phyloP scores from a whole-genome alignment of 2,329 filamentous ascomycete genomes.

The Penicillium sp. region DNA sequence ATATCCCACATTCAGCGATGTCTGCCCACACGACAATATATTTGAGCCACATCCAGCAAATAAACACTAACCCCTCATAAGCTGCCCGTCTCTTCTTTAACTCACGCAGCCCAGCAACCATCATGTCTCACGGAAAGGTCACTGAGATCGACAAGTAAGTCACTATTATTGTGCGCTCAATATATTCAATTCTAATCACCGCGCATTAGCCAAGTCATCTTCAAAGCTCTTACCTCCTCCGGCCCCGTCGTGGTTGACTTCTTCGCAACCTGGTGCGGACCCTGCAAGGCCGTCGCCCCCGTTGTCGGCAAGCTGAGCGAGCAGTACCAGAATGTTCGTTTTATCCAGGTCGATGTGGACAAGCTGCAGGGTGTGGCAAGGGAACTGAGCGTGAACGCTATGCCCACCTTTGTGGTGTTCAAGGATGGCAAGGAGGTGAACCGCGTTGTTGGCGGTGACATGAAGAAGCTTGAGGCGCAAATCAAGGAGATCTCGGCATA shows the following conservation, averaged over 20 bases:
- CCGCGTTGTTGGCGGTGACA: constrained; percentile 7
- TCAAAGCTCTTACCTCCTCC: constrained; percentile 50
- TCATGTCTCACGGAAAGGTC: constrained; percentile 38
- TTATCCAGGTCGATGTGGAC: constrained; percentile 58
- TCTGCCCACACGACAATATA: neutral
- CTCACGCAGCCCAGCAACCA: constrained; percentile 15
- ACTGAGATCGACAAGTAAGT: constrained; percentile 37
- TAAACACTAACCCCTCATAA: constrained; percentile 6
- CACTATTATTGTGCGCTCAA: no score
- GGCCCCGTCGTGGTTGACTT: constrained; percentile 55
- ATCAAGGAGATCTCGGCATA: constrained; percentile 1
- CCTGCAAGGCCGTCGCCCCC: constrained; percentile 55
- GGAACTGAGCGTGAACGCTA: constrained; percentile 51
- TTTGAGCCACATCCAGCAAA: no score
- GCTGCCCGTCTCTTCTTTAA: constrained; percentile 17
- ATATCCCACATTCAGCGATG: neutral
- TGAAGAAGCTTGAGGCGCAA: constrained; percentile 6
- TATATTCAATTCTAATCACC: neutral
- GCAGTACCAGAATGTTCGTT: constrained; percentile 50
- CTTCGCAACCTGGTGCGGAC: constrained; percentile 58
- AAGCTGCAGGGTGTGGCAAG: constrained; percentile 50
- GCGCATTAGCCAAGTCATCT: constrained; percentile 59
- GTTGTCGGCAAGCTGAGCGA: constrained; percentile 53
- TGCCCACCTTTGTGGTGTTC: constrained; percentile 43
- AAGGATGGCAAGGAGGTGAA: constrained; percentile 38